Evolutionary conservation across 2,329 filamentous ascomycete genomes (phyloP).

Genomic region (Geosmithia flava): DNA sequence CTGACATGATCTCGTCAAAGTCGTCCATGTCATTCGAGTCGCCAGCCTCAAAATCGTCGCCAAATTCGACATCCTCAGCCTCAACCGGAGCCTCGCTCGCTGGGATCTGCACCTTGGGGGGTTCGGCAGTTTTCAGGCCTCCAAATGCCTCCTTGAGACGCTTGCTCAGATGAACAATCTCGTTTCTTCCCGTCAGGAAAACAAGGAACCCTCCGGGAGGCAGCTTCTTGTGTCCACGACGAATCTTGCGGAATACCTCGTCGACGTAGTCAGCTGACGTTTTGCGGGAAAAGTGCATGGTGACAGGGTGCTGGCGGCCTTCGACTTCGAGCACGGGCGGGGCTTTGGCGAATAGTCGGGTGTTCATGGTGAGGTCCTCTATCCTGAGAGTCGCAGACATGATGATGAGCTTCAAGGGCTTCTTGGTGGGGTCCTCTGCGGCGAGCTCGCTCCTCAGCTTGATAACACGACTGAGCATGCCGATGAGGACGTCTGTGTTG

Average conservation of each 20-base stretch:
- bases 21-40: constrained; percentile 51
- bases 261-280: constrained; percentile 84
- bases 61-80: constrained; percentile 77
- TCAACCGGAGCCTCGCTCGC: constrained; percentile 70
- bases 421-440: constrained; percentile 55
- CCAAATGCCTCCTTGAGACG: constrained; percentile 58
- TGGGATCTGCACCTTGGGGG: constrained; percentile 61
- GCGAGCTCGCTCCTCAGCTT: constrained; percentile 67
- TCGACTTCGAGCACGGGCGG: constrained; percentile 84
- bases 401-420: constrained; percentile 84
- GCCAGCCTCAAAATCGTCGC: constrained; percentile 60
- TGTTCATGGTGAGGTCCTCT: constrained; percentile 79
- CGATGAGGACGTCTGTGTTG: constrained; percentile 96
- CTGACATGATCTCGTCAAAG: constrained; percentile 46
- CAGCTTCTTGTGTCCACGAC: constrained; percentile 76
- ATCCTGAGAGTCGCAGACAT: constrained; percentile 95
- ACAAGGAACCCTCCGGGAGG: constrained; percentile 86
- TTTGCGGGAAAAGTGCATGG: constrained; percentile 72
- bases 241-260: constrained; percentile 79
- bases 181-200: constrained; percentile 87
- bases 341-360: constrained; percentile 60
- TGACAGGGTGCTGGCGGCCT: constrained; percentile 84
- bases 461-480: constrained; percentile 88
- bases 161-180: constrained; percentile 77
- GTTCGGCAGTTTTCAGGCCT: constrained; percentile 40